Base-by-base conservation (phyloP, 2,329 filamentous ascomycete genomes). In the Lachnellula subtilissima region DNA sequence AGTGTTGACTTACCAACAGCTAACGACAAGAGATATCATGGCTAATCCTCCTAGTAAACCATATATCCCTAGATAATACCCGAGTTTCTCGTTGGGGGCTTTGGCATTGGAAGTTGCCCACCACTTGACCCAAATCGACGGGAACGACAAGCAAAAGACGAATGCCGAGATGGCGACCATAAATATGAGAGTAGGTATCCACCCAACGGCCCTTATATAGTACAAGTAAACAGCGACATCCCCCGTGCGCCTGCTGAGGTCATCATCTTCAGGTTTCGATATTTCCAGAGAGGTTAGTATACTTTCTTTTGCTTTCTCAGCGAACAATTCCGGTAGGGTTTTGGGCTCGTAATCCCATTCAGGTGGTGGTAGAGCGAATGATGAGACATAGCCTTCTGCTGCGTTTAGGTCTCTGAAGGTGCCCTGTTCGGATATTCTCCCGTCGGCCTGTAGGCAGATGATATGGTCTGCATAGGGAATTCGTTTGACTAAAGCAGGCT, bases 101-200 rank as follows among this genome's bases (percentile, higher is more conserved):
- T 25, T 35, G n/a, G 40, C 28, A 40, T 55, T 50, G 23, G 53
- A 15, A 15, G 49, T 36, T 14, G 55, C 36, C 52, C 52, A 54
- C 28, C 48, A 73, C n/a, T 70, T 72, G 3, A 76, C 56, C 74
- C 75, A 77, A 2, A 76, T 61, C 59, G 50, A 32, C 9, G 50
- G 50, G 39, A 52, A 52, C 5, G 40, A 45, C n/a, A 52, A n/a
- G 40, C 50, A 45, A 25, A 52, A 52, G 14, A 52, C 25, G 42
- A 53, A 50, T 43, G 43, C 36, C n/a, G 57, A 17, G 40, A 57
- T 51, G 32, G 53, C 43, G 49, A 23, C n/a, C 17, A 55, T 17
- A 32, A 56, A 60, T 36, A 56, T n/a, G 11, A 50, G 28, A 39
- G 47, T 46, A 8, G 52, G 48, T 9, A 52, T 36, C 52, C 55